Evolutionary conservation across 805 yeast genomes (phyloP).

Genomic region (Kockiozyma suomiensis): DNA sequence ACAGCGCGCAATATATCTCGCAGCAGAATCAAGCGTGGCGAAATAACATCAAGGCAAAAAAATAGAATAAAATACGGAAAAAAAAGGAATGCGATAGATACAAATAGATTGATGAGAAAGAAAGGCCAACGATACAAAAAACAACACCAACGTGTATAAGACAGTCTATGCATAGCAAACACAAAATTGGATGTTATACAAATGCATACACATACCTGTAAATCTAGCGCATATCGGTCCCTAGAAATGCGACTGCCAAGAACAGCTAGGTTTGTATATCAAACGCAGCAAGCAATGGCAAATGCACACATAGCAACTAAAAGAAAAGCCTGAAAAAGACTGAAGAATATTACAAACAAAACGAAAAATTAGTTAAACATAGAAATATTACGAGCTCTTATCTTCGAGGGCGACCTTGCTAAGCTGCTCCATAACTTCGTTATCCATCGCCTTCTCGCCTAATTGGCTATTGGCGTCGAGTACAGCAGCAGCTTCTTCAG

Average conservation of each 20-base stretch:
- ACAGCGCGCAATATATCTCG: no score
- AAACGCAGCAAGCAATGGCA: slow-evolving; percentile 3
- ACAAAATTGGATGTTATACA: no score
- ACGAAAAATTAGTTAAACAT: not conserved
- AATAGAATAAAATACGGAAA: no score
- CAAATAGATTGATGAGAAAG: no score
- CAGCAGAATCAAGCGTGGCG: no score
- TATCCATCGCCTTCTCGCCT: slow-evolving; percentile 27
- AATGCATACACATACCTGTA: no score
- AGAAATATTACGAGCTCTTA: slow-evolving; percentile 18
- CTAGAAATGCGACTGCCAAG: not conserved
- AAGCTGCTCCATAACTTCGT: slow-evolving; percentile 21
- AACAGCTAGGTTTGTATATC: not conserved
- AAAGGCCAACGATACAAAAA: no score
- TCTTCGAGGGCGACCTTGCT: slow-evolving; percentile 27
- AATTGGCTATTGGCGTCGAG: slow-evolving; percentile 18
- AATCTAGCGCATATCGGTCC: no score
- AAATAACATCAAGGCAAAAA: no score
- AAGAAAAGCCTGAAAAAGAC: not conserved
- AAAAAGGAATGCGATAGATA: no score
- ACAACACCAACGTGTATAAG: no score
- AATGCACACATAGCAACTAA: not conserved
- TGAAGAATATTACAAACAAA: not conserved
- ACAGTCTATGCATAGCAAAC: no score
- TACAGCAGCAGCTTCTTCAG: slow-evolving; percentile 20